Evolutionary conservation across 2,329 filamentous ascomycete species (phyloP), one percentile per base, ranked within the genome.

Genomic region (Alternaria triticimaculans): DNA sequence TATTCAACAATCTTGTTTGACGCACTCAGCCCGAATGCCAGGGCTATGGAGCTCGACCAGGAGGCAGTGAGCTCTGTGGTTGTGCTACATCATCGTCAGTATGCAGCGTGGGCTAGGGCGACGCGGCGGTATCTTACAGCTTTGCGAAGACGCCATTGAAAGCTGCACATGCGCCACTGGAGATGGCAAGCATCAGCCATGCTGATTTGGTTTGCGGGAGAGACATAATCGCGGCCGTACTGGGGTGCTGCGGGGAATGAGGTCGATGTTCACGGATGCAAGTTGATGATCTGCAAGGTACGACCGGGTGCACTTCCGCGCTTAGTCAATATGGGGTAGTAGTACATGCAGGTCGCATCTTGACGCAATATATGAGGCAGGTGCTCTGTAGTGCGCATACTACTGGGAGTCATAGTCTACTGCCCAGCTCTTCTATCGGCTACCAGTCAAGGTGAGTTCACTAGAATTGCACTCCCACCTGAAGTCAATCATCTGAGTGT

Each of bases 81-180:
- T 63, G 88, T 90, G 63, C 87, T 88, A 65, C 9, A 41, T 41
- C 28, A 37, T 62, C 23, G 59, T 71, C 59, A 72, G 64, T 8
- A 58, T 18, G 51, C 21, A 33, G 5, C 26, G 45, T 46, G 18
- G 23, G 21, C 10, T 21, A 21, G 21, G 43, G 55, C 30, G 59
- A 25, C 66, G 20, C 21, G 62, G 26, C 26, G 53, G 48, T 15
- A 20, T 33, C 88, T 74, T 82, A 92, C 90, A 96, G 82, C 81
- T 95, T 96, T 1, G 92, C 92, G 82, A 95, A 94, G 6, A 92
- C 89, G 63, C 92, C 92, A 72, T 96, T 96, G 70, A 92, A 90
- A 21, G 92, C 91, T 30, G 92, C 92, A 74, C 91, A 94, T 57
- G 87, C 89, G 65, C 92, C 92, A 74, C 90, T 93, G 53, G 90